Base-by-base conservation (phyloP, 768 basidiomycete genomes). In the Termitomyces sp. region DNA sequence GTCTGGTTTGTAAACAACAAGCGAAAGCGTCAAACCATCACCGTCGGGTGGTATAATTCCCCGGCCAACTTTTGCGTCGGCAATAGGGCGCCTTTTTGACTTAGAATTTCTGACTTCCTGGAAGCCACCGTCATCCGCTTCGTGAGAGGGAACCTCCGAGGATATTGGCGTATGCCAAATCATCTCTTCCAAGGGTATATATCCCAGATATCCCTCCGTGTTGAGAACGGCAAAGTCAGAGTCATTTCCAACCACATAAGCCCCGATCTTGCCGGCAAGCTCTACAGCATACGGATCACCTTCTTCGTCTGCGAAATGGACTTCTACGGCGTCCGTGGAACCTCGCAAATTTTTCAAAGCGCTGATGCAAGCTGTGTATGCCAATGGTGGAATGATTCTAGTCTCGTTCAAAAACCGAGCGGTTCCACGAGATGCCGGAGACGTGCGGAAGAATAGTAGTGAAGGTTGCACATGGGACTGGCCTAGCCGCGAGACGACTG, bases 221-320 rank as follows among this genome's bases (percentile, higher is more conserved):
- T 90, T 90, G 53, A 92, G 72, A 54, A 94, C 78, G 50, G 89
- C 84, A 61, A 88, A 94, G 68, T 94, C 92, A 2, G 90, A 93
- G 73, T 94, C 92, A 59, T 78, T 84, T 24, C 87, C 89, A 0
- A 85, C 77, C 47, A 94, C 89, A 62, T 87, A 93, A 35, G 82
- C 92, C 9, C 80, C 77, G 11, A 92, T 70, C 49, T 81, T 78
- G 14, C 84, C 90, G 10, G 92, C 92, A 8, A 94, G 76, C 63
- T 90, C 90, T 6, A 93, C 90, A n/a, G 87, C 85, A 63, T 83
- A 91, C 3, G 89, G 88, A 68, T 92, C 91, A 10, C 83, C 89
- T 68, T 93, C 91, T 69, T 86, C 86, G 62, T 92, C 90, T 6
- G 90, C 90, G 60, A 86, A 86, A 68, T 87, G 82, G 7, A 91